These are phyloP conservation scores for Diplodia mutila DNA, from an alignment of 2,329 filamentous ascomycete genomes.

Conservation along the genomic window DNA sequence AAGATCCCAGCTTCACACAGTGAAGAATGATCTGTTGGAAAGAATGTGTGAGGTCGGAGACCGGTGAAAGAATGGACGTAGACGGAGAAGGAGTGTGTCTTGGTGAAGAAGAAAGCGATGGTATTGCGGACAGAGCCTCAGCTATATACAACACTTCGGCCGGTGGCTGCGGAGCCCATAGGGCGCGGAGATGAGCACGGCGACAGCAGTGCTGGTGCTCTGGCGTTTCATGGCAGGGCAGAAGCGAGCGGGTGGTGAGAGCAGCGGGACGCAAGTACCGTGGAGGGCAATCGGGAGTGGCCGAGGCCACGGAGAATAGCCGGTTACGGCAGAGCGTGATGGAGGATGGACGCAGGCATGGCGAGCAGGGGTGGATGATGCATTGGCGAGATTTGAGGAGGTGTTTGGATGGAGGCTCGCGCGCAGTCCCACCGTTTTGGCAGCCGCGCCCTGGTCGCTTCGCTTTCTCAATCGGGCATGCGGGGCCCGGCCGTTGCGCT, in stretches of 20 bases:
- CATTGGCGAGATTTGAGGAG: conserved; percentile 24
- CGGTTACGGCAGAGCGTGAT: conserved; percentile 2
- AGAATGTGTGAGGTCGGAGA: conserved; percentile 25
- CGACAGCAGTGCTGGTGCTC: conserved; percentile 4
- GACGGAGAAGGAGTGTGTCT: conserved; percentile 25
- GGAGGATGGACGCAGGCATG: conserved; percentile 25
- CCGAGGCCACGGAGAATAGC: not conserved
- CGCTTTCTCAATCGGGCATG: not conserved
- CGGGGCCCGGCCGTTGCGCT: not conserved
- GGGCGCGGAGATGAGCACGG: conserved; percentile 16
- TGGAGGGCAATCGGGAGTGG: not conserved
- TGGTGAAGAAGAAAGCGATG: conserved; percentile 19
- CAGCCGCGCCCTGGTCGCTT: not conserved
- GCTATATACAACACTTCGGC: conserved; percentile 8
- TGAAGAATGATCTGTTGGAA: conserved; percentile 25
- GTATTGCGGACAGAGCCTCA: conserved; percentile 1
- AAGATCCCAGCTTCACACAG: conserved; percentile 27
- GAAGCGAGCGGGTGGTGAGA: conserved; percentile 15
- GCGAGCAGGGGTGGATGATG: not conserved
- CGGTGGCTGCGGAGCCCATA: not conserved
- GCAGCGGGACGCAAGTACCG: not conserved
- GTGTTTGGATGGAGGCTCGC: conserved; percentile 1
- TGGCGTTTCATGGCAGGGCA: conserved; percentile 13
- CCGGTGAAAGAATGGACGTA: conserved; percentile 23
- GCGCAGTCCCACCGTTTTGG: conserved; percentile 2